Evolutionary conservation across 805 yeast species (phyloP).

Genomic region (Metschnikowia hibisci): DNA sequence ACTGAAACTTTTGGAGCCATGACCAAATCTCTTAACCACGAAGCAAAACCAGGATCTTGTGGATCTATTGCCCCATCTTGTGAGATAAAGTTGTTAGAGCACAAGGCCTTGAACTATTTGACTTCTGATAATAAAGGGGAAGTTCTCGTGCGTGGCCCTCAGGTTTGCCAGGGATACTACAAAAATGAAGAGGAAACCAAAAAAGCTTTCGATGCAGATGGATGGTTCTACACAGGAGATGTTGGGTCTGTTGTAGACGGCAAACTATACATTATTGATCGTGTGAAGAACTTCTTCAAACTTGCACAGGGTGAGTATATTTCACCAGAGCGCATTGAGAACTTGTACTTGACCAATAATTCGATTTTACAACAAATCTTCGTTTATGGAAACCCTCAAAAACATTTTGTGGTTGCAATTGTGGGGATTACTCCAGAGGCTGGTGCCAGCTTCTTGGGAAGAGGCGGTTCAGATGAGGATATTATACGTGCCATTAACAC

Average conservation of each 20-base stretch:
- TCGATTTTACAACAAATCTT: constrained; percentile 9
- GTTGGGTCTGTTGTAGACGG: constrained; percentile 33
- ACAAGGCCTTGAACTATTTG: constrained; percentile 55
- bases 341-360: constrained; percentile 40
- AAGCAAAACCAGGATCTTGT: constrained; percentile 48
- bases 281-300: constrained; percentile 76
- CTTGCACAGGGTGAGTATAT: constrained; percentile 51
- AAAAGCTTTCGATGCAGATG: constrained; percentile 38
- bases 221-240: constrained; percentile 59
- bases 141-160: constrained; percentile 59
- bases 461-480: constrained; percentile 10
- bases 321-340: constrained; percentile 72
- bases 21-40: constrained; percentile 36
- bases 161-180: constrained; percentile 52
- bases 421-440: constrained; percentile 27
- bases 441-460: constrained; percentile 5
- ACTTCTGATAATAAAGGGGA: constrained; percentile 31
- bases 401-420: constrained; percentile 9
- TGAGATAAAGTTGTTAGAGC: constrained; percentile 53
- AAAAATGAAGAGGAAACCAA: constrained; percentile 52
- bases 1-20: constrained; percentile 62
- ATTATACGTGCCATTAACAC: constrained; percentile 26
- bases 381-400: constrained; percentile 13
- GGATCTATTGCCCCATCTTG: constrained; percentile 53
- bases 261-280: constrained; percentile 51